phyloP scores from a whole-genome alignment of 257 asterid genomes.

The Ilex asprella region DNA sequence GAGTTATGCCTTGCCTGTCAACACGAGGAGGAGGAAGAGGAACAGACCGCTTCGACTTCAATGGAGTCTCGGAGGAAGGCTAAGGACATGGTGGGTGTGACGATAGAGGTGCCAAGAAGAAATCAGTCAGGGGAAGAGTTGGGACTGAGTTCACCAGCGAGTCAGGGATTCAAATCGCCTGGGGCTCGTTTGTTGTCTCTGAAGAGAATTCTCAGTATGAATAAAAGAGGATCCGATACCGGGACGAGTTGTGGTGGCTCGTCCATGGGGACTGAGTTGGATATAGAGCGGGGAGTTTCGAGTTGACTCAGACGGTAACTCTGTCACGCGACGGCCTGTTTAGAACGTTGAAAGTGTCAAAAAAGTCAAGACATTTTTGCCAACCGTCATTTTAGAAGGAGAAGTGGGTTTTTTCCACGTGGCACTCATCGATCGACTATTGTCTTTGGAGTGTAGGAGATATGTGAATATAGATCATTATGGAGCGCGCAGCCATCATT shows the following conservation, averaged over 20 bases:
- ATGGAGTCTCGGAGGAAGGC: slow-evolving; percentile 43
- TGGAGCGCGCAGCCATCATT: no score
- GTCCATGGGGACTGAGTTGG: slow-evolving; percentile 20
- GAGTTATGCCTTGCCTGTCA: slow-evolving; percentile 9
- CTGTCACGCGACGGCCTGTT: neutral
- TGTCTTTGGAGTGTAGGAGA: no score
- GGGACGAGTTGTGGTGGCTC: neutral
- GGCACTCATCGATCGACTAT: no score
- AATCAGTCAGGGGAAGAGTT: slow-evolving; percentile 33
- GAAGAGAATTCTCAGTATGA: slow-evolving; percentile 57
- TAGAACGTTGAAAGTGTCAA: neutral
- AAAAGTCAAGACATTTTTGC: no score
- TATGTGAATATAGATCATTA: no score
- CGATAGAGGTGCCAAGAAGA: slow-evolving; percentile 58
- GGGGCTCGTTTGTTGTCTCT: slow-evolving; percentile 48
- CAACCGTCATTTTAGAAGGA: no score
- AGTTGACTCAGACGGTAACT: slow-evolving; percentile 8
- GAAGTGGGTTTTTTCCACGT: no score
- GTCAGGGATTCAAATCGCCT: slow-evolving; percentile 32
- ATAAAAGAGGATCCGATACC: slow-evolving; percentile 34
- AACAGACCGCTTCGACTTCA: slow-evolving; percentile 13
- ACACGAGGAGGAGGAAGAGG: slow-evolving; percentile 10
- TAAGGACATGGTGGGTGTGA: slow-evolving; percentile 33
- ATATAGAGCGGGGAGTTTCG: slow-evolving; percentile 27
- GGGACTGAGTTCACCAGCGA: slow-evolving; percentile 38